Evolutionary conservation across 192 early-diverging fungal genomes (phyloP), one percentile per base, ranked within the genome.

Genomic region (Umbelopsis vinacea): DNA sequence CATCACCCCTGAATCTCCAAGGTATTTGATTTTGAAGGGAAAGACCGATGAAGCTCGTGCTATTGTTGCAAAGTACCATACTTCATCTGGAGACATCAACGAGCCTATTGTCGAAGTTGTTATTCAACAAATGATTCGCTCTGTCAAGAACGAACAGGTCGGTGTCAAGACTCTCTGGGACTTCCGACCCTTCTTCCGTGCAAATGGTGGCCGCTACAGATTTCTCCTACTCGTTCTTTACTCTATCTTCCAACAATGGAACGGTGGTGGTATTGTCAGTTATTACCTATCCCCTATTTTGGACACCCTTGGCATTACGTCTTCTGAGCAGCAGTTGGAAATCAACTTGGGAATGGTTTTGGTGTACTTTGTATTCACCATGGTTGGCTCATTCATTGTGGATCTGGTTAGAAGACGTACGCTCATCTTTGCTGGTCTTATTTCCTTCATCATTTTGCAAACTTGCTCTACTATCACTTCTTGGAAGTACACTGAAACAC

Each of bases 31-130:
- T 38, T 15, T 38, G 15, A 63, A 63, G 29, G 57, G 57, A 14
- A 29, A 6, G 15, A 17, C 23, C 17, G 57, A 63, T 6, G 37
- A 63, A 17, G 57, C 29, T 37, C 57, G 57, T 26, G 22, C n/a
- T 26, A 17, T 63, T 17, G 26, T 63, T 26, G 57, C 57, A 14
- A 63, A 63, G 24, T 63, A 63, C 24, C 57, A 63, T 22, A 50
- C 48, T n/a, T 50, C 48, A 19, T 29, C 29, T 26, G 57, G 57
- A 0, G 22, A 26, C 6, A 7, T 19, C 3, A 26, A 63, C 17
- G 57, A 29, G 33, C 57, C 57, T 37, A 63, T 70, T 23, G 69
- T 70, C 15, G 50, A 70, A 14, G 37, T 29, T 38, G 69, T 46
- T 22, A 23, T 70, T 19, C 24, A 35, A 26, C 40, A 70, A 70